Evolutionary conservation across 139 green algal genomes (phyloP), one percentile per base, ranked within the genome.

Genomic region (Edaphochlamys debaryana): DNA sequence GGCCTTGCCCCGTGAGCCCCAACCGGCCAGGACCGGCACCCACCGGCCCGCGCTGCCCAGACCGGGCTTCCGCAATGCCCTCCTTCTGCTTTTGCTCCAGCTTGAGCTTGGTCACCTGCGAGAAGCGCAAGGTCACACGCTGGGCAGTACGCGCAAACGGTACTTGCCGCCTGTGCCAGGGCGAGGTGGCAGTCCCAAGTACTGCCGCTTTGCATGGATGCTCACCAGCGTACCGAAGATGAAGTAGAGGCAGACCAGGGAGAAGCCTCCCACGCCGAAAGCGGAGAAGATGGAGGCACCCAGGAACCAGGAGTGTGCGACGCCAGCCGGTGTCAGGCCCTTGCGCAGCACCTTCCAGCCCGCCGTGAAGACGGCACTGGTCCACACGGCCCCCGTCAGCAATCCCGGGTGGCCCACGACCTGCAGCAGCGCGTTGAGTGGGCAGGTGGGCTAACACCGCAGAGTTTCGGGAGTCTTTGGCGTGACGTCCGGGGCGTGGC

Each of bases 221-320:
- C 89, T 69, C 64, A 96, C 94, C 85, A 91, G 64, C 1, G 94
- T 95, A 15, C 95, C 95, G 22, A 97, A 69, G n/a, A 98, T 87
- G 84, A 99, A 99, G 92, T 99, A 99, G 0, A 97, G 66, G 89
- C 95, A 98, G 9, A 99, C 94, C 0, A 99, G 88, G 13, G 79
- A 11, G 83, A 98, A 99, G 1, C 93, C 95, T 0, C 90, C 86
- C 0, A 64, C 25, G 1, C 96, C 96, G 89, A 99, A 99, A 3
- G 96, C 96, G 8, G 91, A 79, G 75, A 90, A 98, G 0, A 93
- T 75, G 64, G 58, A 79, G 0, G 78, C 6, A 0, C 96, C 96
- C 45, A 99, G 92, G 29, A 97, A 63, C 92, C 94, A 98, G 0
- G 93, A 92, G 64, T 95, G 85, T 0, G 82, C 77, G 3, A 97